A percentile compares a stretch with the other conserved stretches of the same genome.
Conservation (phyloP, 768 basidiomycete genomes). For the Boletales sp. region DNA sequence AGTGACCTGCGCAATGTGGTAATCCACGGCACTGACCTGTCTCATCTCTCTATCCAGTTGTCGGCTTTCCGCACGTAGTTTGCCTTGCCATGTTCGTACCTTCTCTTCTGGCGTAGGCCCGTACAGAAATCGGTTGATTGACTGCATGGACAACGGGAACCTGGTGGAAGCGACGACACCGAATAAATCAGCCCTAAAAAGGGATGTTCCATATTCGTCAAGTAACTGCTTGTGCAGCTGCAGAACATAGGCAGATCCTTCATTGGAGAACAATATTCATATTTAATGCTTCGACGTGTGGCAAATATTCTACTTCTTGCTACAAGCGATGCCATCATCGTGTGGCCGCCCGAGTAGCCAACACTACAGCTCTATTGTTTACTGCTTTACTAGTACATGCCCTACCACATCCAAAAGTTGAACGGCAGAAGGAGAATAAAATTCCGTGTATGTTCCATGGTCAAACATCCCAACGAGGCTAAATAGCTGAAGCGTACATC, state of each 20-base stretch:
- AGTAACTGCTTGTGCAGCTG: not conserved
- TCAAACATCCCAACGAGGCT: not conserved
- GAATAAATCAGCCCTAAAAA: conserved; percentile 10
- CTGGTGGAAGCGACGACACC: not conserved
- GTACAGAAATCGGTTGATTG: conserved; percentile 91
- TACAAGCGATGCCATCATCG: too few species aligned
- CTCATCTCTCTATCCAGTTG: conserved; percentile 90
- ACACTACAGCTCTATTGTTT: too few species aligned
- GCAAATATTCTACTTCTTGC: too few species aligned
- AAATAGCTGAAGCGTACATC: conserved; percentile 9
- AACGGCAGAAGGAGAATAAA: too few species aligned
- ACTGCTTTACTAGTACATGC: too few species aligned
- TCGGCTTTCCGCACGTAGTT: conserved; percentile 78
- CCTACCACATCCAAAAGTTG: too few species aligned
- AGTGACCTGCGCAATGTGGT: conserved; percentile 9
- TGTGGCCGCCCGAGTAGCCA: too few species aligned
- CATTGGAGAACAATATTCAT: too few species aligned
- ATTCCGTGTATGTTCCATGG: too few species aligned
- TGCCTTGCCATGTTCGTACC: conserved; percentile 87
- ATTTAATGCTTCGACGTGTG: too few species aligned
- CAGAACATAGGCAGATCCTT: too few species aligned
- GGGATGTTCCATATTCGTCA: conserved; percentile 12
- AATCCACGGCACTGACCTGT: conserved; percentile 60
- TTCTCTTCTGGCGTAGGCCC: conserved; percentile 96
- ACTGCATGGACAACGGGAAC: conserved; percentile 53